Evolutionary conservation across 371 early-diverging fungal species (phyloP).

Genomic region (Mucor indicus): DNA sequence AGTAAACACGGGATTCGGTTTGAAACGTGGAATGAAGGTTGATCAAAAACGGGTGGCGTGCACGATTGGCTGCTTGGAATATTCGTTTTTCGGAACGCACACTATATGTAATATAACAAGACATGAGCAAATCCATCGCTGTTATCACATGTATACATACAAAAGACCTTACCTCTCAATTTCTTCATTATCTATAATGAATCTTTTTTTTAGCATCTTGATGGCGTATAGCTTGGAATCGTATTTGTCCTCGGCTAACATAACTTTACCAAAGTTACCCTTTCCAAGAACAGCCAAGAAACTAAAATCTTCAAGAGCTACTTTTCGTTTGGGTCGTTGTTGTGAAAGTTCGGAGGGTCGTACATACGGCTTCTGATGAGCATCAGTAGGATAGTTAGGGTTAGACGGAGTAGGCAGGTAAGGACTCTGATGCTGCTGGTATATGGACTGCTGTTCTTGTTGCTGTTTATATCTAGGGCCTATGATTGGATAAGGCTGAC

Average conservation of each 20-base stretch:
- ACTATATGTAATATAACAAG: slow-evolving; percentile 35
- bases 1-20: slow-evolving; percentile 88
- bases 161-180: slow-evolving; percentile 75
- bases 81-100: slow-evolving; percentile 92
- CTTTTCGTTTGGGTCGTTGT: slow-evolving; percentile 24
- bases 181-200: slow-evolving; percentile 90
- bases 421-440: slow-evolving; percentile 22
- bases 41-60: slow-evolving; percentile 95
- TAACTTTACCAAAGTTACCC: slow-evolving; percentile 98
- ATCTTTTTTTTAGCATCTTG: slow-evolving; percentile 97
- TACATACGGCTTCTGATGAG: no score
- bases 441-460: slow-evolving; percentile 19
- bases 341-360: no score
- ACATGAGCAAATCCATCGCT: no score
- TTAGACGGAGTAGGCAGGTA: slow-evolving; percentile 2
- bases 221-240: slow-evolving; percentile 86
- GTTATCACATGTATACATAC: no score
- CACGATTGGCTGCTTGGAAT: slow-evolving; percentile 82
- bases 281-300: slow-evolving; percentile 93
- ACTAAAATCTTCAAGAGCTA: slow-evolving; percentile 75
- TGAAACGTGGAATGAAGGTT: slow-evolving; percentile 95
- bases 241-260: slow-evolving; percentile 89
- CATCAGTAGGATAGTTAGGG: slow-evolving; percentile 16
- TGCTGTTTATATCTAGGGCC: slow-evolving; percentile 29
- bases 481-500: no score